A percentile compares a stretch with the other conserved stretches of the same genome.
Conservation (phyloP, 2,329 filamentous ascomycete genomes). For the Claviceps africana region DNA sequence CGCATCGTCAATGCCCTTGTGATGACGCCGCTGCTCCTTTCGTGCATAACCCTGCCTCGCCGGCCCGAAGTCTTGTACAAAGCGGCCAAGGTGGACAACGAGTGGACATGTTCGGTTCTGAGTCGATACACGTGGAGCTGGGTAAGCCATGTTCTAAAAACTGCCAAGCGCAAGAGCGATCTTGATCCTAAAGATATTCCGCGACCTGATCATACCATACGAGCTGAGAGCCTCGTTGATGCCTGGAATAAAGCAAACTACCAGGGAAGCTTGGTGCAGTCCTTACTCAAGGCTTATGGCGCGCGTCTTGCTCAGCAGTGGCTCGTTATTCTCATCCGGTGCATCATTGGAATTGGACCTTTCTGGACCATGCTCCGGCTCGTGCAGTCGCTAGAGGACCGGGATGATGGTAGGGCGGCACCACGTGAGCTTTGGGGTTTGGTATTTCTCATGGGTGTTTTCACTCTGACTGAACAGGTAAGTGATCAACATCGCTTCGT, state of each 20-base stretch:
- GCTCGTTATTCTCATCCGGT: slow-evolving; percentile 36
- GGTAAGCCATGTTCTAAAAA: slow-evolving; percentile 39
- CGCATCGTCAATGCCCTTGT: slow-evolving; percentile 32
- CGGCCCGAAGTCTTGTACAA: slow-evolving; percentile 52
- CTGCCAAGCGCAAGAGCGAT: slow-evolving; percentile 42
- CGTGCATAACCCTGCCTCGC: slow-evolving; percentile 45
- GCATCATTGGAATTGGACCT: slow-evolving; percentile 51
- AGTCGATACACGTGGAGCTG: slow-evolving; percentile 53
- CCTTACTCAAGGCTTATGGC: slow-evolving; percentile 44
- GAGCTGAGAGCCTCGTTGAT: slow-evolving; percentile 34
- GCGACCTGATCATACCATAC: slow-evolving; percentile 40
- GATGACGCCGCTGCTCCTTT: slow-evolving; percentile 29
- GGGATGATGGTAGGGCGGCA: slow-evolving; percentile 29
- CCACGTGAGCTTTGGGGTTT: slow-evolving; percentile 49
- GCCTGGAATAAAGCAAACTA: slow-evolving; percentile 36
- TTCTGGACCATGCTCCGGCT: slow-evolving; percentile 56
- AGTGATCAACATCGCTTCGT: not conserved
- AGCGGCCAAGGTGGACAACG: slow-evolving; percentile 45
- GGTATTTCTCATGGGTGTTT: slow-evolving; percentile 48
- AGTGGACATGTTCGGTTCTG: slow-evolving; percentile 47
- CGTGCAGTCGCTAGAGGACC: slow-evolving; percentile 47
- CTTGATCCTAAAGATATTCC: slow-evolving; percentile 51
- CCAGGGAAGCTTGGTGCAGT: slow-evolving; percentile 42
- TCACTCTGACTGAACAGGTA: slow-evolving; percentile 39
- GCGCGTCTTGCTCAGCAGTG: slow-evolving; percentile 43